Evolutionary conservation across 2,329 filamentous ascomycete genomes (phyloP).

Genomic region (Cercospora zeina): DNA sequence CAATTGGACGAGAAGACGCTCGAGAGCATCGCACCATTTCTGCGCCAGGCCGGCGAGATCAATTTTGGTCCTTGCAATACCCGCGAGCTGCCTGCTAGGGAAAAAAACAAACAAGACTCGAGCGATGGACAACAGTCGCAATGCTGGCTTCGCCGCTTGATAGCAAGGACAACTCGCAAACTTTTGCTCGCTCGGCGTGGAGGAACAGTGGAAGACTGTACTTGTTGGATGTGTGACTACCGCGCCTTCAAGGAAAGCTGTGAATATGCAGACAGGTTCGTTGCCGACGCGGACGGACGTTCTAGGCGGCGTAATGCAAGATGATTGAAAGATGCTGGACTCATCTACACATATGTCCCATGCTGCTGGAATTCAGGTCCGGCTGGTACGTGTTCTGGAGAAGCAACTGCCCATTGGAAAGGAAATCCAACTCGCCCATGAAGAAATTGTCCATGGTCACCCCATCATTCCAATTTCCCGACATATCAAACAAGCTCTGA

Average conservation of each 20-base stretch:
- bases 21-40: conserved; percentile 10
- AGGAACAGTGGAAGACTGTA: background rate
- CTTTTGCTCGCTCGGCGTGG: background rate
- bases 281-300: background rate
- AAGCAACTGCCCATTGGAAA: conserved; percentile 31
- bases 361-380: conserved; percentile 30
- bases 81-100: background rate
- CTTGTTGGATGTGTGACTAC: conserved; percentile 11
- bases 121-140: background rate
- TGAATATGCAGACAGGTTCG: background rate
- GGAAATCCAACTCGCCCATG: conserved; percentile 39
- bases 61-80: background rate
- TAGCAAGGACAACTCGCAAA: background rate
- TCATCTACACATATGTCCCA: conserved; percentile 25
- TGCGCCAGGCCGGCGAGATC: conserved; percentile 6
- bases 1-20: conserved; percentile 8
- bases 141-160: conserved; percentile 1
- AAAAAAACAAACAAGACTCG: background rate
- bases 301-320: background rate
- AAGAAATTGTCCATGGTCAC: conserved; percentile 35
- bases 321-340: background rate
- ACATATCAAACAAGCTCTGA: conserved; percentile 35
- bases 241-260: conserved; percentile 3
- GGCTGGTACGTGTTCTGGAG: conserved; percentile 33
- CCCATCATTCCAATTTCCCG: conserved; percentile 30